phyloP scores from a whole-genome alignment of 192 early-diverging fungal genomes.

The Paraglomus brasilianum region DNA sequence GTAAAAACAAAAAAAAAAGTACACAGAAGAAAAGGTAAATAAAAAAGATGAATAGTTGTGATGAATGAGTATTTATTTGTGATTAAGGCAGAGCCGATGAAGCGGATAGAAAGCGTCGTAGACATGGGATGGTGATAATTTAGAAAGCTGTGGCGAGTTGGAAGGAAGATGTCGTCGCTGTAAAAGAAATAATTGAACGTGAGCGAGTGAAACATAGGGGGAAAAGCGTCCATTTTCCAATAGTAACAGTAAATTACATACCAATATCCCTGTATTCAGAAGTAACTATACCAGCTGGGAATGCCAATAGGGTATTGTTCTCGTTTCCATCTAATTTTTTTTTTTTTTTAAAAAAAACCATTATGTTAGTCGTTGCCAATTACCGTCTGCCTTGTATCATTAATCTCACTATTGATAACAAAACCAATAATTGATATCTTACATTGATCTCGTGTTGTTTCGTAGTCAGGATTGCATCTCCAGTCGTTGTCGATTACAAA shows the following conservation, averaged over 20 bases:
- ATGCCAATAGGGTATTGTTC: constrained; percentile 33
- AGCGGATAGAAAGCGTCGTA: no score
- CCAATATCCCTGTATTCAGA: constrained; percentile 20
- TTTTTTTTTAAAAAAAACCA: constrained; percentile 8
- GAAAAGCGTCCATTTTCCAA: no score
- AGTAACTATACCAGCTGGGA: constrained; percentile 5
- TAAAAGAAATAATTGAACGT: no score
- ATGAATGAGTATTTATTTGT: no score
- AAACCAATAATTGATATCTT: background rate
- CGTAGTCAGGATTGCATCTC: constrained; percentile 30
- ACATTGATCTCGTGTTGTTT: constrained; percentile 29
- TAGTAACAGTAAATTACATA: background rate
- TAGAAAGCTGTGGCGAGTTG: no score
- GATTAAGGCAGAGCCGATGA: no score
- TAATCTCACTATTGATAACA: background rate
- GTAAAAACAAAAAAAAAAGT: no score
- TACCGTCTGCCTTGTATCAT: background rate
- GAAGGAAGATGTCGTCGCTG: no score
- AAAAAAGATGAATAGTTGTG: no score
- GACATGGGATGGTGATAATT: no score
- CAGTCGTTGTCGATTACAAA: constrained; percentile 36
- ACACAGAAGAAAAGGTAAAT: no score
- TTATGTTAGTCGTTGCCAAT: background rate
- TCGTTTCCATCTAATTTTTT: constrained; percentile 37
- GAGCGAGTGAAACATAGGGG: no score